Base-by-base conservation (phyloP, 495 filamentous ascomycete species). In the Talaromyces borbonicus region DNA sequence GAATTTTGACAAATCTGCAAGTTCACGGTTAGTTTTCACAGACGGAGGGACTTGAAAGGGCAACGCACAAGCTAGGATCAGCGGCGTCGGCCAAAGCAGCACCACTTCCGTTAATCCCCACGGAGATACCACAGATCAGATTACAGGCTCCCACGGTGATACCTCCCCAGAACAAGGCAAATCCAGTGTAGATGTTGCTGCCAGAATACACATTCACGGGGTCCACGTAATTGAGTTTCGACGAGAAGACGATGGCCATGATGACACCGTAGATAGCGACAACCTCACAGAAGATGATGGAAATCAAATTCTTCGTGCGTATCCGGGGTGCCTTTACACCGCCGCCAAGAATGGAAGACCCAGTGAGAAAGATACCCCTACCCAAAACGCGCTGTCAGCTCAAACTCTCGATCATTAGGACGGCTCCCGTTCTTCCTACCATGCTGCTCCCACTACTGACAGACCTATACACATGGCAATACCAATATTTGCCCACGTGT, bases 261-360 rank as follows among this genome's bases (percentile, higher is more conserved):
- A 99, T 99, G 56, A 99, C 89, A 56, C 93, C 93, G 74, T 99
- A 99, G 62, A 99, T 99, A 58, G 93, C 93, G 51, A 99, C 93
- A 53, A 97, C 93, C 68, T 99, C 93, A 71, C 93, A 99, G 76
- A 99, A 99, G 71, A 99, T 96, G 71, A 99, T 97, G 54, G 93
- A 97, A 60, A 99, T 95, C 49, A 99, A 64, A 69, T 97, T 99
- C 79, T 99, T 99, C 43, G 93, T 99, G 54, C 90, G 84, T 61
- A 99, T 97, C 52, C 92, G 80, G 15, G 92, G 93, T 22, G 93
- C 92, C 56, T 83, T 85, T 60, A 99, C 93, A 67, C 93, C 93
- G 50, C 85, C 93, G 49, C 93, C 93, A 51, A 99, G 74, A 60
- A 99, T 99, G 40, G 90, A 95, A n/a, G 90, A 94, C 55, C 93